phyloP scores from a whole-genome alignment of 2,329 filamentous ascomycete genomes.

The Colletotrichum brevisporum region DNA sequence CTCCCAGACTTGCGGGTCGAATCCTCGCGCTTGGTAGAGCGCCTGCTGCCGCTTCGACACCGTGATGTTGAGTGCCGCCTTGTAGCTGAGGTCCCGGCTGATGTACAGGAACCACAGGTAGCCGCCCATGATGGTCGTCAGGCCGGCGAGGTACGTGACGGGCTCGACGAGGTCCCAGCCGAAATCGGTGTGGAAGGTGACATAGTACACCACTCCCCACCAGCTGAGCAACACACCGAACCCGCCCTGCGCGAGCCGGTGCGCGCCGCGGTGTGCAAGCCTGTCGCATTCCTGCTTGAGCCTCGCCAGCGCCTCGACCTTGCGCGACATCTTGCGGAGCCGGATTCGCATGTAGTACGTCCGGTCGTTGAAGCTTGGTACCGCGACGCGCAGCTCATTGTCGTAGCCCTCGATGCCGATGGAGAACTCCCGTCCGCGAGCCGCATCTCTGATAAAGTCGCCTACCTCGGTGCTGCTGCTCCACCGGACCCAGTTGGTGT shows the following conservation, averaged over 20 bases:
- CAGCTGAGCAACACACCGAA: constrained; percentile 81
- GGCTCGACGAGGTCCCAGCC: constrained; percentile 95
- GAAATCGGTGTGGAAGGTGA: constrained; percentile 79
- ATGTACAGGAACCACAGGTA: constrained; percentile 97
- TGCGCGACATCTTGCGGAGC: constrained; percentile 77
- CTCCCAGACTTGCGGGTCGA: constrained; percentile 85
- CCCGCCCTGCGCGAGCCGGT: constrained; percentile 84
- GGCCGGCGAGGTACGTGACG: constrained; percentile 89
- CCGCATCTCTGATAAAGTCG: constrained; percentile 93
- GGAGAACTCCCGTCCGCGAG: constrained; percentile 85
- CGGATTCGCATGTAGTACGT: constrained; percentile 88
- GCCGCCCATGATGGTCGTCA: constrained; percentile 87
- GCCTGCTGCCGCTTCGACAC: constrained; percentile 83
- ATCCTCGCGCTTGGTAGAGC: constrained; percentile 81
- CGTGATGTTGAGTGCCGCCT: constrained; percentile 88
- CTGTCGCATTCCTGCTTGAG: constrained; percentile 87
- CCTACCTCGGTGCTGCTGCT: constrained; percentile 90
- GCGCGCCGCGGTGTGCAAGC: constrained; percentile 82
- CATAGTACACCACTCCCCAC: constrained; percentile 86
- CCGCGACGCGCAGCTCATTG: constrained; percentile 79
- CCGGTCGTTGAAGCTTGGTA: constrained; percentile 91
- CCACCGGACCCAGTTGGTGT: constrained; percentile 83
- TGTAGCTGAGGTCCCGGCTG: constrained; percentile 90
- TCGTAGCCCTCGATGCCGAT: constrained; percentile 81
- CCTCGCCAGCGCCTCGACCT: constrained; percentile 77